Evolutionary conservation across 306 rosid genomes (phyloP).

Genomic region (Cucurbita moschata): DNA sequence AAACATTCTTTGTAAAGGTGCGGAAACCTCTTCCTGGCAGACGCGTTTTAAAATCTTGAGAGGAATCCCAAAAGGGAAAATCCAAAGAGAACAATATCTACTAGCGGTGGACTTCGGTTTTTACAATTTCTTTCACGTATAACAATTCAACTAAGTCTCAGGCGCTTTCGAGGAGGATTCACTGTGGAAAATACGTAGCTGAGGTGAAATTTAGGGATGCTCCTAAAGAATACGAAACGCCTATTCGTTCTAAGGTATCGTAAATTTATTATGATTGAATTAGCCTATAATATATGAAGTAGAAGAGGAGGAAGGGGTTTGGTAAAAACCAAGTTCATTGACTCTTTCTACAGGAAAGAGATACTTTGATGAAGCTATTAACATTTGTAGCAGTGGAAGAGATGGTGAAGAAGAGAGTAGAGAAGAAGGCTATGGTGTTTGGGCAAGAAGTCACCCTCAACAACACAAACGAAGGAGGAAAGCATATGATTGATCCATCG

Average conservation of each 20-base stretch:
- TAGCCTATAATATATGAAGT: not conserved
- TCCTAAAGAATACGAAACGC: constrained; percentile 62
- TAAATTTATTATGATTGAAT: not conserved
- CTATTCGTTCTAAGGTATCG: constrained; percentile 61
- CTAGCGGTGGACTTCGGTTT: too few relatives aligned
- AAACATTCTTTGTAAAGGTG: too few relatives aligned
- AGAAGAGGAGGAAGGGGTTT: not conserved
- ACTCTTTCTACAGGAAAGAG: constrained; percentile 39
- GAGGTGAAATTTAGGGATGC: constrained; percentile 77
- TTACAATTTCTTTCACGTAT: not conserved
- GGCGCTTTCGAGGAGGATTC: constrained; percentile 88
- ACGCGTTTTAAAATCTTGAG: too few relatives aligned
- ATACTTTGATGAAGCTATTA: constrained; percentile 67
- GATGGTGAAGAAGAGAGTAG: constrained; percentile 67
- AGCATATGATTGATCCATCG: constrained; percentile 45
- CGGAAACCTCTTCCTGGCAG: too few relatives aligned
- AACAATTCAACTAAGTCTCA: constrained; percentile 2
- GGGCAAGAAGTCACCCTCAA: constrained; percentile 47
- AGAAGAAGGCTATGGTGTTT: constrained; percentile 55
- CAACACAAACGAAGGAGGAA: not conserved
- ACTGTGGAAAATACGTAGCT: constrained; percentile 84
- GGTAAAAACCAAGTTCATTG: not conserved
- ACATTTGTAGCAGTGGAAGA: constrained; percentile 60
- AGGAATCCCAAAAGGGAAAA: too few relatives aligned
- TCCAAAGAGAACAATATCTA: too few relatives aligned